Evolutionary conservation across 345 rosid species (phyloP), one percentile per base, ranked within the genome.

Genomic region (Populus pruinosa): DNA sequence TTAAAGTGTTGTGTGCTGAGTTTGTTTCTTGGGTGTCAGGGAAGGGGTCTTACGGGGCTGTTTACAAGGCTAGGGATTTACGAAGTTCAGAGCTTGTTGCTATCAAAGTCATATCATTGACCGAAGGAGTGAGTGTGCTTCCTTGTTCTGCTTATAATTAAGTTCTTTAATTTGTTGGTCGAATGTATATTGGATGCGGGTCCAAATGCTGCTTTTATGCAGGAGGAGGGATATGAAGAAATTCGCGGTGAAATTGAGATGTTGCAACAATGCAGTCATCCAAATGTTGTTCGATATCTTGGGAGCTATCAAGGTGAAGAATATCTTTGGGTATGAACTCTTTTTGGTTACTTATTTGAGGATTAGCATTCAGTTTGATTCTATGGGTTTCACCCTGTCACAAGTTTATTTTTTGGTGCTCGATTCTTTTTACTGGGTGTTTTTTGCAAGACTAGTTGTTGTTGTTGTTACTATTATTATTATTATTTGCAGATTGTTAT

Each of bases 281-380:
- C 98, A 17, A 96, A 96, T 85, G 98, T 93, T 73, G 99, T 96
- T 23, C 90, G 98, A 9, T 93, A 93, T 83, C 90, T 96, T 61
- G 98, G 99, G 71, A 96, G 98, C 86, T 93, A 93, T 82, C 99
- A 92, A 88, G 99, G 99, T 75, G 99, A 96, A 82, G 99, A 96
- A 75, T 93, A 91, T 88, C 95, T 96, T 74, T 93, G 99, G 99
- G 98, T 82, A 82, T 39, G 76, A 50, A 39, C 33, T 75, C 18
- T 20, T 17, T 21, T 78, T 25, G 5, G 5, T 67, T 35, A 39
- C 39, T 20, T 59, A 35, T 64, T 65, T 43, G 53, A 53, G 36
- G 44, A 2, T 25, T 73, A 27, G 13, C 39, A 47, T 72, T 64
- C 27, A 59, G 36, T 20, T 77, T 59, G 7, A 33, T 64, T 77